Evolutionary conservation across 371 early-diverging fungal genomes (phyloP).

Genomic region (Mortierella sp.): DNA sequence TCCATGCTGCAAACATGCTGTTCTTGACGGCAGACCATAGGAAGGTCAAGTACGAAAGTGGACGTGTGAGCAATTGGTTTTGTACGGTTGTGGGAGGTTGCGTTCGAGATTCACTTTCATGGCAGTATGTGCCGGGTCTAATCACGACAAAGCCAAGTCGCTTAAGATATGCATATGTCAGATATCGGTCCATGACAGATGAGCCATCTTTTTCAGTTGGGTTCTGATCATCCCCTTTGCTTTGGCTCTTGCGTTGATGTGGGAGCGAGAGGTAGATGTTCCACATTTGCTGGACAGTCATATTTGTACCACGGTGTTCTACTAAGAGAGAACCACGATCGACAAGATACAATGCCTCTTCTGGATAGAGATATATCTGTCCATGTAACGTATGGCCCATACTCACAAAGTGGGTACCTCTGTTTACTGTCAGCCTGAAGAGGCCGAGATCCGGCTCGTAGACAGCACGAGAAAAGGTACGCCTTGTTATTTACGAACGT

Average conservation of each 20-base stretch:
- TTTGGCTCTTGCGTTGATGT: neutral
- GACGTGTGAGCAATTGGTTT: constrained; percentile 3
- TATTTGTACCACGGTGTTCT: constrained; percentile 26
- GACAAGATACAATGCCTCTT: constrained; percentile 68
- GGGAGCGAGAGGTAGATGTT: constrained; percentile 20
- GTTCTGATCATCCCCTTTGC: neutral
- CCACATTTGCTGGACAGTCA: constrained; percentile 50
- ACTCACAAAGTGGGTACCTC: constrained; percentile 60
- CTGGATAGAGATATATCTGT: constrained; percentile 58
- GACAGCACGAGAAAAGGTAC: constrained; percentile 41
- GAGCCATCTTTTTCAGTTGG: neutral
- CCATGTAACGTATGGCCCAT: constrained; percentile 61
- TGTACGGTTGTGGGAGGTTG: neutral
- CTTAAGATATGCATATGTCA: constrained; percentile 64
- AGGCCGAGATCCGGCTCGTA: constrained; percentile 32
- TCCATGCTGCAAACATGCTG: constrained; percentile 4
- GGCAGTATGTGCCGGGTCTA: constrained; percentile 37
- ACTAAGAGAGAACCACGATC: constrained; percentile 59
- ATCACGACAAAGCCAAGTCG: constrained; percentile 65
- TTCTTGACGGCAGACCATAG: constrained; percentile 10
- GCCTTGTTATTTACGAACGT: constrained; percentile 5
- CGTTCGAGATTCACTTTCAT: neutral
- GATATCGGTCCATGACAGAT: constrained; percentile 29
- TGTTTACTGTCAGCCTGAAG: constrained; percentile 40
- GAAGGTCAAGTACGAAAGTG: neutral